Evolutionary conservation across 2,329 filamentous ascomycete species (phyloP).

Genomic region (Diaporthe helianthi): DNA sequence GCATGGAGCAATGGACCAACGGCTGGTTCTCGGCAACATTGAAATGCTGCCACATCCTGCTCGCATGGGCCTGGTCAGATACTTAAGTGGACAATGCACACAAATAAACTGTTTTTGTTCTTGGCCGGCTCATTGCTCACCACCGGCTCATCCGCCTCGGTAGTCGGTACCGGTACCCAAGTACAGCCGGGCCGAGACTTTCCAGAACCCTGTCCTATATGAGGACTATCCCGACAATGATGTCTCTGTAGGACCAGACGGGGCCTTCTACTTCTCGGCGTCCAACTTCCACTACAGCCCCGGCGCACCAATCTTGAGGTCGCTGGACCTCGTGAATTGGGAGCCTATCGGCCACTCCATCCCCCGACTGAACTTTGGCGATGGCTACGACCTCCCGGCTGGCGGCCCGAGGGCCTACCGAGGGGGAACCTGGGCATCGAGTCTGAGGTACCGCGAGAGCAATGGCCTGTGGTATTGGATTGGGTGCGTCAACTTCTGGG

Average conservation of each 20-base stretch:
- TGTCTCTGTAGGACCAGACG: constrained; percentile 9
- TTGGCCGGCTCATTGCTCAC: constrained; percentile 3
- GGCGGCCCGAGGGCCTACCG: constrained; percentile 54
- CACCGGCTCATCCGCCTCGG: constrained; percentile 1
- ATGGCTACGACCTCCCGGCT: constrained; percentile 54
- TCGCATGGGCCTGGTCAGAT: background rate
- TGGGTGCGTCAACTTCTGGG: constrained; percentile 58
- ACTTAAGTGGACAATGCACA: constrained; percentile 20
- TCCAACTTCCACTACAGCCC: constrained; percentile 27
- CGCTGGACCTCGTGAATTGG: constrained; percentile 62
- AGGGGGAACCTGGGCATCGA: constrained; percentile 63
- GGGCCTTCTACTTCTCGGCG: constrained; percentile 16
- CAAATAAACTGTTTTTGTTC: background rate
- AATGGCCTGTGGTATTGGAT: constrained; percentile 63
- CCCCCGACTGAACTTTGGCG: constrained; percentile 52
- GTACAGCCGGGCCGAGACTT: background rate
- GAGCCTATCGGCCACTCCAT: constrained; percentile 54
- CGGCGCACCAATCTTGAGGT: constrained; percentile 62
- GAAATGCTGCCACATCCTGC: background rate
- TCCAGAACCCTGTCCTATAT: constrained; percentile 40
- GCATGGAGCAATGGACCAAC: background rate
- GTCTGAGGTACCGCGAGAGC: constrained; percentile 57
- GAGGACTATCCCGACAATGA: constrained; percentile 46
- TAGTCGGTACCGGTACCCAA: too few relatives aligned
- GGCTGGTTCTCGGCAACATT: background rate